phyloP scores from a whole-genome alignment of 2,329 filamentous ascomycete species.

The Beauveria bassiana region DNA sequence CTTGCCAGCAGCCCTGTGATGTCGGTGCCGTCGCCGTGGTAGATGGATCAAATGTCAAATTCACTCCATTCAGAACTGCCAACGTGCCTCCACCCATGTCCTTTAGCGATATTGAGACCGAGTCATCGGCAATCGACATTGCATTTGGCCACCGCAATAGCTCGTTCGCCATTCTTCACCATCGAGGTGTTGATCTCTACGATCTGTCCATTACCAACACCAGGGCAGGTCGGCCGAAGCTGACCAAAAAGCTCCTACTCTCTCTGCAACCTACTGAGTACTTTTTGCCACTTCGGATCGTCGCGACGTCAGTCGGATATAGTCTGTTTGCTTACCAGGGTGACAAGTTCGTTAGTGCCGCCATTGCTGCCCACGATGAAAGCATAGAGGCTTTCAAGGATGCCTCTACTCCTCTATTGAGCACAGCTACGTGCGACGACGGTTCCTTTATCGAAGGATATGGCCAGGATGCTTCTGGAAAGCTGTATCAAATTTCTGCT shows the following conservation, averaged over 20 bases:
- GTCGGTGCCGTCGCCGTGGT: slow-evolving; percentile 74
- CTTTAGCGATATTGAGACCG: slow-evolving; percentile 60
- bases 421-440: slow-evolving; percentile 27
- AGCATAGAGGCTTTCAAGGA: slow-evolving; percentile 13
- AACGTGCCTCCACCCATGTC: slow-evolving; percentile 94
- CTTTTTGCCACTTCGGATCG: slow-evolving; percentile 25
- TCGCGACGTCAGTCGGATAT: slow-evolving; percentile 22
- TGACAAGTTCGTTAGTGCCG: slow-evolving; percentile 19
- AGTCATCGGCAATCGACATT: slow-evolving; percentile 62
- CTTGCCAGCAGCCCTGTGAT: slow-evolving; percentile 64
- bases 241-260: slow-evolving; percentile 28
- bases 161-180: slow-evolving; percentile 65
- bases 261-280: slow-evolving; percentile 26
- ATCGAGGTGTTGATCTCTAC: slow-evolving; percentile 59
- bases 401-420: slow-evolving; percentile 11
- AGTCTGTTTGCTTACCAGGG: slow-evolving; percentile 25
- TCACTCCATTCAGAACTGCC: slow-evolving; percentile 76
- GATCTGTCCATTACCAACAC: slow-evolving; percentile 57
- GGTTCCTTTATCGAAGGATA: slow-evolving; percentile 26
- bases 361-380: slow-evolving; percentile 14
- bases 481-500: slow-evolving; percentile 32
- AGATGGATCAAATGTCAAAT: slow-evolving; percentile 70
- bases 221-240: slow-evolving; percentile 36
- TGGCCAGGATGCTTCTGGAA: slow-evolving; percentile 39
- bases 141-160: slow-evolving; percentile 60